Percentiles rank a stretch among this genome's conserved stretches.
Evolutionary conservation across 2,329 filamentous ascomycete genomes (phyloP).

Genomic region (Allantophomopsis lycopodina): DNA sequence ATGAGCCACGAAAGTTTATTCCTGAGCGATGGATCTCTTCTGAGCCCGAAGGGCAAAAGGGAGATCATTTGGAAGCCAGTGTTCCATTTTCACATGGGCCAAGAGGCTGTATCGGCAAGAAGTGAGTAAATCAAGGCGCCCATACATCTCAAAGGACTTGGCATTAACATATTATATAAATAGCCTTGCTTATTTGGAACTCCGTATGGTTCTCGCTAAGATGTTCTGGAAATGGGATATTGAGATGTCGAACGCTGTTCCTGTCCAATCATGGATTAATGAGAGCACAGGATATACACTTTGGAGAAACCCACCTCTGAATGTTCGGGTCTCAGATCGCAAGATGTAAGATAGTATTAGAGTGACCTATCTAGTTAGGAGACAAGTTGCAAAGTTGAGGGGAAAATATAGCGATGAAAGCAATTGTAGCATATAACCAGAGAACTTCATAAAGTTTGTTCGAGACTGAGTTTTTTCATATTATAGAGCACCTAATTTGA

Average conservation of each 20-base stretch:
- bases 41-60: too few species aligned
- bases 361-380: too few species aligned
- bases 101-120: neutral
- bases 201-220: slow-evolving; percentile 10
- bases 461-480: too few species aligned
- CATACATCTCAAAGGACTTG: neutral
- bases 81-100: neutral
- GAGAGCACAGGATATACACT: slow-evolving; percentile 8
- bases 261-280: slow-evolving; percentile 9
- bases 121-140: neutral
- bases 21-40: slow-evolving; percentile 2
- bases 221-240: slow-evolving; percentile 9
- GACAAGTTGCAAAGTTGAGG: too few species aligned
- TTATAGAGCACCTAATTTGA: too few species aligned
- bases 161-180: neutral
- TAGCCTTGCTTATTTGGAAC: slow-evolving; percentile 9
- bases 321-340: too few species aligned
- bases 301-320: slow-evolving; percentile 7
- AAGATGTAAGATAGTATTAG: too few species aligned
- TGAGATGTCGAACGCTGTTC: slow-evolving; percentile 8
- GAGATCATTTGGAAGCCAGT: neutral
- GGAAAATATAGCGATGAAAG: too few species aligned
- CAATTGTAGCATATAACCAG: too few species aligned
- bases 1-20: slow-evolving; percentile 2
- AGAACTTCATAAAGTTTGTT: too few species aligned